Evolutionary conservation across 257 asterid species (phyloP), one percentile per base, ranked within the genome.

Genomic region (Gentiana straminea): DNA sequence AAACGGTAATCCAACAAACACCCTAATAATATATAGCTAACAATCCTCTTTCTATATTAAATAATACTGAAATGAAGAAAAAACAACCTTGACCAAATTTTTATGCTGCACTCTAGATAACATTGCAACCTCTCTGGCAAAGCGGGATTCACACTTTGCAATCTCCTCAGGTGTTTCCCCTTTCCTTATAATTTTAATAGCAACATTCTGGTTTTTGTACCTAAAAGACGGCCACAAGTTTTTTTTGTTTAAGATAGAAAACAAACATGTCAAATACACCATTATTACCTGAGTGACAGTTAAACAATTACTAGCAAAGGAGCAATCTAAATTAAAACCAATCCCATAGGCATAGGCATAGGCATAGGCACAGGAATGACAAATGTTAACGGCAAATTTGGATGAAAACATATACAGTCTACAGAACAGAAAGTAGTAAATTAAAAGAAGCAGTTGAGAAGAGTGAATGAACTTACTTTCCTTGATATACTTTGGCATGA

Each of bases 401-500:
- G 67, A 35, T 36, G 54, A 8, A 51, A 38, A 24, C 47, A 63
- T 59, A 65, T 61, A 47, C 61, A 69, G 62, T 56, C 36, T 58
- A 55, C 13, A 57, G 45, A 56, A 39, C 55, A 50, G 41, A 65
- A 52, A 13, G 51, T 50, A 41, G 33, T 24, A 24, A 24, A 24
- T 24, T 24, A 24, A 24, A 58, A 5, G 9, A 56, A 41, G 33
- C 54, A 65, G 12, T 53, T 13, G 55, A 68, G 35, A 68, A 68
- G 77, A 24, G 24, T 24, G 24, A 24, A 24, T 73, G 74, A 73
- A 85, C 97, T 83, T 73, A 85, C 95, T 85, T 89, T 63, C 95
- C 95, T 69, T 89, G 92, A 37, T 89, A 89, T 48, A 89, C 97
- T 71, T 89, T 89, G 67, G 95, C 97, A 79, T 89, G 97, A 48